phyloP scores from a whole-genome alignment of 2,329 filamentous ascomycete species.

The Sporothrix pseudoabietina region DNA sequence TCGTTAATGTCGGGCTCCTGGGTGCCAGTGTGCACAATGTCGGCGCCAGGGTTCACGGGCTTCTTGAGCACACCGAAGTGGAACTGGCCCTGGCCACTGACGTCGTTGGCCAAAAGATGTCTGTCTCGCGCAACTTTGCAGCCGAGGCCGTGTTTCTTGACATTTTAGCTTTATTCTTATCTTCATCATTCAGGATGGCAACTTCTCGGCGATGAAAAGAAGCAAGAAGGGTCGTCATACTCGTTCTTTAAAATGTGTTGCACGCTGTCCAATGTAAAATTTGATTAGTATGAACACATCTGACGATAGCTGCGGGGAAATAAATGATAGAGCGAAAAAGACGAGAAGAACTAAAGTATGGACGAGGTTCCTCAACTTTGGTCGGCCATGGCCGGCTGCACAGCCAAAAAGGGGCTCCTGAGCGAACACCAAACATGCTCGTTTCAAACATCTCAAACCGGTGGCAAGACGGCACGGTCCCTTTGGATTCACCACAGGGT shows the following conservation, averaged over 20 bases:
- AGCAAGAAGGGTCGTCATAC: neutral
- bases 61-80: constrained; percentile 67
- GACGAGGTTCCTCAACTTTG: neutral
- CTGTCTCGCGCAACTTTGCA: neutral
- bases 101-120: constrained; percentile 48
- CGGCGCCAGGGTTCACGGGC: constrained; percentile 49
- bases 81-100: constrained; percentile 61
- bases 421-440: constrained; percentile 31
- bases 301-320: constrained; percentile 15
- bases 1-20: constrained; percentile 55
- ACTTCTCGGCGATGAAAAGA: neutral
- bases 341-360: neutral
- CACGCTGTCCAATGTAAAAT: neutral
- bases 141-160: neutral
- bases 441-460: constrained; percentile 26
- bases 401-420: constrained; percentile 18
- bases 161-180: neutral
- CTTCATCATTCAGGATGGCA: no score
- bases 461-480: constrained; percentile 17
- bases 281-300: neutral
- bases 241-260: neutral
- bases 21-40: constrained; percentile 52
- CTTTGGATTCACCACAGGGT: neutral
- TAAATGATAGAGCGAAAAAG: neutral
- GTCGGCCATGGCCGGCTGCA: neutral